A percentile compares a stretch with the other conserved stretches of the same genome.
phyloP scores from a whole-genome alignment of 2,329 filamentous ascomycete genomes.

The Penicillium sp. region DNA sequence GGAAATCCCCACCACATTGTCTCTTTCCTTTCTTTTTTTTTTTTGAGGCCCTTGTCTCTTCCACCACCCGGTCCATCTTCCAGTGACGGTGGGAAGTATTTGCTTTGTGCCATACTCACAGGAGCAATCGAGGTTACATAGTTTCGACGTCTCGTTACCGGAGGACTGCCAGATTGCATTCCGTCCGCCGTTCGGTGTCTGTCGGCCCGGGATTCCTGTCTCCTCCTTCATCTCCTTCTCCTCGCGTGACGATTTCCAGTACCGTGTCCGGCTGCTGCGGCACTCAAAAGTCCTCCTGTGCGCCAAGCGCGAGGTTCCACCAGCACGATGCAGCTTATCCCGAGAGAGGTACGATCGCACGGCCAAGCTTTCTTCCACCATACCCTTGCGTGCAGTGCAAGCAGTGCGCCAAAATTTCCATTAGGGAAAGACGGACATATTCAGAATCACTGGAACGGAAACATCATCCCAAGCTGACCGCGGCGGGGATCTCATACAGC shows the following conservation, averaged over 20 bases:
- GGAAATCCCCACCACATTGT: slow-evolving; percentile 16
- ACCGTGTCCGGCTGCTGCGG: background rate
- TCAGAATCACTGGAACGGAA: background rate
- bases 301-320: slow-evolving; percentile 21
- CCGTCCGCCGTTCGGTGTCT: no score
- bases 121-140: no score
- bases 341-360: slow-evolving; percentile 38
- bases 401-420: no score
- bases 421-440: no score
- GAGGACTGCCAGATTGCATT: no score
- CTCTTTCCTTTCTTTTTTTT: background rate
- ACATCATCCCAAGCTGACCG: slow-evolving; percentile 1
- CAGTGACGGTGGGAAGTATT: no score
- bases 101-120: no score
- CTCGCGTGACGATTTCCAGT: background rate
- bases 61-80: no score
- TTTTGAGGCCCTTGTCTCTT: no score
- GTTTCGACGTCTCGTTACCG: no score
- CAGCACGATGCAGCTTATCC: slow-evolving; percentile 41
- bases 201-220: background rate
- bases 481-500: slow-evolving; percentile 45
- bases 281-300: slow-evolving; percentile 4
- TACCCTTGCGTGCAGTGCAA: no score
- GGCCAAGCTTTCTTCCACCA: background rate
- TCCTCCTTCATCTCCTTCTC: background rate